Evolutionary conservation across 2,329 filamentous ascomycete species (phyloP).

Genomic region (Gaeumannomyces tritici): DNA sequence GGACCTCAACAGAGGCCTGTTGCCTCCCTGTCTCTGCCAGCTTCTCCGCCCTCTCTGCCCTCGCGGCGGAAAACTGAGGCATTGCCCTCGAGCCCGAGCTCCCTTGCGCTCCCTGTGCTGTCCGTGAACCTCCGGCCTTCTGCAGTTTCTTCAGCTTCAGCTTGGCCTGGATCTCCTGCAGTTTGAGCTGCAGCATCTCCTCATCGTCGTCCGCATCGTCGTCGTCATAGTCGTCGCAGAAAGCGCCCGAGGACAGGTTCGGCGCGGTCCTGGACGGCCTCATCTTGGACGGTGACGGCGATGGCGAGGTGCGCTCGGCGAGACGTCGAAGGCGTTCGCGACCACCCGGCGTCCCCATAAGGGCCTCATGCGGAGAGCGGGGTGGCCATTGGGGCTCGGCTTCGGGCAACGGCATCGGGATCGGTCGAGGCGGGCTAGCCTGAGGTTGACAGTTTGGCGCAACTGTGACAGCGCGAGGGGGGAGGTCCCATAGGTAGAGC

Average conservation of each 20-base stretch:
- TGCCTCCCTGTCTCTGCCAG: not conserved
- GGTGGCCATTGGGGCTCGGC: constrained; percentile 50
- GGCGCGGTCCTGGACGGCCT: constrained; percentile 23
- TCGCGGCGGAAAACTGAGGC: not conserved
- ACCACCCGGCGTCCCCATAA: constrained; percentile 64
- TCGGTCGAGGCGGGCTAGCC: not conserved
- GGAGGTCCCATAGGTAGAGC: not conserved
- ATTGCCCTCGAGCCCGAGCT: not conserved
- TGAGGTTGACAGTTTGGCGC: not conserved
- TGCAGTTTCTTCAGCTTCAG: constrained; percentile 82
- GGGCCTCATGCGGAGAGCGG: constrained; percentile 54
- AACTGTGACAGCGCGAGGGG: not conserved
- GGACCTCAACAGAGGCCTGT: constrained; percentile 53
- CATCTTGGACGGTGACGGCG: constrained; percentile 54
- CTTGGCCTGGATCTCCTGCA: constrained; percentile 81
- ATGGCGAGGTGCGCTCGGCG: constrained; percentile 56
- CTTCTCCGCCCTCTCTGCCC: not conserved
- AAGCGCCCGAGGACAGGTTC: constrained; percentile 10
- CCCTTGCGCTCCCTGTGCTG: not conserved
- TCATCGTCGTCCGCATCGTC: constrained; percentile 70
- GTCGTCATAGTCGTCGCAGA: constrained; percentile 18
- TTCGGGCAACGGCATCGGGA: constrained; percentile 6
- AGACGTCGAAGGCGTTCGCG: constrained; percentile 64
- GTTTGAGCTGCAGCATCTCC: constrained; percentile 75
- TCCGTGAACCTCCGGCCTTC: constrained; percentile 26